These are phyloP conservation scores for Saturnispora silvae DNA, from an alignment of 805 yeast species.

Conservation along the genomic window DNA sequence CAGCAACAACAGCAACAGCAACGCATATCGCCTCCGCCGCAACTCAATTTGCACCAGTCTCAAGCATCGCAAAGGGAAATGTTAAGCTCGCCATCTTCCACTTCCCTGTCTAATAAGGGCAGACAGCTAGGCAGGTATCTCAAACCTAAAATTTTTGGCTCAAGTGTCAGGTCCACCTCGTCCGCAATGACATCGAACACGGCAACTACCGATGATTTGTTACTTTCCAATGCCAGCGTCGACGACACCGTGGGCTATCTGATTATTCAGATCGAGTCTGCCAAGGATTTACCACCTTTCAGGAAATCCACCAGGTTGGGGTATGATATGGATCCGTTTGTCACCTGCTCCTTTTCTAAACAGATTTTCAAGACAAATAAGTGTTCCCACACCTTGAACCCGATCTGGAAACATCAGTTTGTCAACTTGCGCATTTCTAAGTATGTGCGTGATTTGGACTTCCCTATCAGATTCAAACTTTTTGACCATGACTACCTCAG, in stretches of 20 bases:
- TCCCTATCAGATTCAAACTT: slow-evolving; percentile 50
- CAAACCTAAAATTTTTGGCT: slow-evolving; percentile 2
- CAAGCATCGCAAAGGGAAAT: no score
- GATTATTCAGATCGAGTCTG: slow-evolving; percentile 64
- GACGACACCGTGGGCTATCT: slow-evolving; percentile 46
- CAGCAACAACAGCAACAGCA: not conserved
- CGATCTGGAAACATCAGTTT: slow-evolving; percentile 63
- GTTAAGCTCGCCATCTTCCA: no score
- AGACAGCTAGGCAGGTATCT: slow-evolving; percentile 2
- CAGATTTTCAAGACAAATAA: slow-evolving; percentile 79
- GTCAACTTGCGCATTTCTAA: slow-evolving; percentile 67
- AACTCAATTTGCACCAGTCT: not conserved
- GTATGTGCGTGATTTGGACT: slow-evolving; percentile 52
- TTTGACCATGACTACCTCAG: slow-evolving; percentile 80
- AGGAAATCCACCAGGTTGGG: slow-evolving; percentile 61
- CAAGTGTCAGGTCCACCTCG: not conserved
- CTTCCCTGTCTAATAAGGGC: slow-evolving; percentile 3
- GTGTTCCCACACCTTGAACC: slow-evolving; percentile 72
- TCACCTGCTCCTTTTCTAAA: slow-evolving; percentile 81
- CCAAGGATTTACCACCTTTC: slow-evolving; percentile 70
- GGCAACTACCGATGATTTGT: not conserved
- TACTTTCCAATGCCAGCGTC: slow-evolving; percentile 2
- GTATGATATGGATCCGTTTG: slow-evolving; percentile 95
- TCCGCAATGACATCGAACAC: no score
- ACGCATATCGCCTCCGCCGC: not conserved